Conservation (phyloP, 192 early-diverging fungal species). For the Ambispora gerdemannii region DNA sequence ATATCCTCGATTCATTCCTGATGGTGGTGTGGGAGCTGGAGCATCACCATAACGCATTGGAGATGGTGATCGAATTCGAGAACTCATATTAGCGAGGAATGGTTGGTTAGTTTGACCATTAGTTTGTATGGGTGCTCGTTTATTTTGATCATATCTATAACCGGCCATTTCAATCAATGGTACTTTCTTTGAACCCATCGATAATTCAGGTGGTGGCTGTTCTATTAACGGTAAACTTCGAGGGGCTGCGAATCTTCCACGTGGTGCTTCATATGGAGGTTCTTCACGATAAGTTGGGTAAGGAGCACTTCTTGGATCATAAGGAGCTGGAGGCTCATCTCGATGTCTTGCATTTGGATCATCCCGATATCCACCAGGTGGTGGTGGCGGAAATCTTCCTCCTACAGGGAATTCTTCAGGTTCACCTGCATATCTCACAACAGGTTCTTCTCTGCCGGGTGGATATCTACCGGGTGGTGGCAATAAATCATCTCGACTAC, state of each 20-base stretch:
- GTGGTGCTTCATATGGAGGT: constrained; percentile 5
- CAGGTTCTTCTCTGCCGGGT: too few species aligned
- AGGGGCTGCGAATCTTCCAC: constrained; percentile 8
- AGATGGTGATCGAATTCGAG: neutral
- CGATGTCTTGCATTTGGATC: neutral
- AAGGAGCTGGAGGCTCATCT: neutral
- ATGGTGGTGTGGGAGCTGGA: neutral
- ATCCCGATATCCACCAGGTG: constrained; percentile 7
- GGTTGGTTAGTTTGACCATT: constrained; percentile 16
- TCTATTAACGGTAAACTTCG: neutral
- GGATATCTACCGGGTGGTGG: too few species aligned
- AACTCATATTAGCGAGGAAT: neutral
- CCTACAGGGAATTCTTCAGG: neutral
- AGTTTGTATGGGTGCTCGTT: constrained; percentile 1
- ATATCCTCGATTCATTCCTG: constrained; percentile 7
- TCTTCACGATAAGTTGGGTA: constrained; percentile 13
- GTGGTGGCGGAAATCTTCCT: neutral
- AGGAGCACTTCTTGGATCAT: neutral
- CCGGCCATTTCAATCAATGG: constrained; percentile 30
- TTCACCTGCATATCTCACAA: too few species aligned
- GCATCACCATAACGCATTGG: neutral
- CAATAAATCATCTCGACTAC: too few species aligned
- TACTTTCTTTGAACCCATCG: neutral
- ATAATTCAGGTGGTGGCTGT: neutral
- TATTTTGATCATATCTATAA: constrained; percentile 22